phyloP scores from a whole-genome alignment of 176 grass and related monocot species.

The Avena atlantica region DNA sequence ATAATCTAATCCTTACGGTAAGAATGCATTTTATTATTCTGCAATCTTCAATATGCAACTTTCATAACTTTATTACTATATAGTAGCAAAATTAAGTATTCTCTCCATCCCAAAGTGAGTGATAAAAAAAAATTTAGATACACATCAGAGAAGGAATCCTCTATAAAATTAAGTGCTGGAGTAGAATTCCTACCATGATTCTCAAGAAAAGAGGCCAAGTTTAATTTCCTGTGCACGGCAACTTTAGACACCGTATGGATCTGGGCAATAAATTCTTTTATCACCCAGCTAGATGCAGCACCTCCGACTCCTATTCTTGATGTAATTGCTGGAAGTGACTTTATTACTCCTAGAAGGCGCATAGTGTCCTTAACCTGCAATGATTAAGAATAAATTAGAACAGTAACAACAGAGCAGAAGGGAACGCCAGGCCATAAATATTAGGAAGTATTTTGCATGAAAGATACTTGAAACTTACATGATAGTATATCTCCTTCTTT shows the following conservation, averaged over 20 bases:
- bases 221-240: slow-evolving; percentile 74
- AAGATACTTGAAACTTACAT: slow-evolving; percentile 59
- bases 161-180: slow-evolving; percentile 3
- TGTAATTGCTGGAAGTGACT: slow-evolving; percentile 79
- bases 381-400: slow-evolving; percentile 38
- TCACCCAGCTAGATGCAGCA: slow-evolving; percentile 88
- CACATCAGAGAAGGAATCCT: background rate
- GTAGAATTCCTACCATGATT: slow-evolving; percentile 71
- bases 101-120: no score
- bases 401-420: slow-evolving; percentile 6
- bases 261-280: slow-evolving; percentile 94
- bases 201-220: slow-evolving; percentile 85
- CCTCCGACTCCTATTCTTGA: slow-evolving; percentile 95
- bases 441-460: slow-evolving; percentile 19
- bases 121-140: no score
- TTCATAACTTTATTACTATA: background rate
- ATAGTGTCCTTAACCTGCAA: slow-evolving; percentile 91
- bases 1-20: background rate
- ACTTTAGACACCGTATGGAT: slow-evolving; percentile 90
- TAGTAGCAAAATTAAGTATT: slow-evolving; percentile 15
- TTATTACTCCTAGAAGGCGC: slow-evolving; percentile 81
- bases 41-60: background rate
- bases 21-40: slow-evolving; percentile 8
- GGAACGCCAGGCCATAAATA: slow-evolving; percentile 18
- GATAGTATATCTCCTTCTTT: slow-evolving; percentile 94